Conservation (phyloP, 768 basidiomycete genomes). For the Suillus alpinus region DNA sequence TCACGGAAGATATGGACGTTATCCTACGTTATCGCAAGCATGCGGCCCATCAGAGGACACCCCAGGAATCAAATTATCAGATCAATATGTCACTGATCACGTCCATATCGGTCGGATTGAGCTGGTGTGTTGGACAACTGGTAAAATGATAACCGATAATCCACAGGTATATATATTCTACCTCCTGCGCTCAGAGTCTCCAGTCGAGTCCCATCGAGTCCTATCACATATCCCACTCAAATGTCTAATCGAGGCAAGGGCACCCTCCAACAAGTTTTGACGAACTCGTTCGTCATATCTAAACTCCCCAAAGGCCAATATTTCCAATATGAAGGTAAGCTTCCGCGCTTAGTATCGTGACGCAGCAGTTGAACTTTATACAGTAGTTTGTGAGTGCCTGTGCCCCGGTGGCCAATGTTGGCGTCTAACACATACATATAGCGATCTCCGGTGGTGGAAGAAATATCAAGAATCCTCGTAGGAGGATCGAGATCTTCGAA, state of each 20-base stretch:
- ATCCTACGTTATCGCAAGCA: not conserved
- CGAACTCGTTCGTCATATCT: slow-evolving; percentile 32
- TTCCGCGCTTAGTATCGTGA: slow-evolving; percentile 3
- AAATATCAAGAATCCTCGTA: slow-evolving; percentile 8
- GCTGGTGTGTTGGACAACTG: not conserved
- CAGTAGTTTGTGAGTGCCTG: slow-evolving; percentile 26
- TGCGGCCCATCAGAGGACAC: not conserved
- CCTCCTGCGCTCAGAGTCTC: not conserved
- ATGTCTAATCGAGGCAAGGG: not conserved
- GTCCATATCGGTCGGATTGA: not conserved
- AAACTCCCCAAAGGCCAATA: slow-evolving; percentile 25
- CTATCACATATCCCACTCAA: not conserved
- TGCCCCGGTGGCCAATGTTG: not conserved
- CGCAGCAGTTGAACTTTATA: slow-evolving; percentile 2
- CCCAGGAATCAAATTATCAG: not conserved
- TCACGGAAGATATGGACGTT: not conserved
- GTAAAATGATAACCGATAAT: not conserved
- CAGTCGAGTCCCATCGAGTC: not conserved
- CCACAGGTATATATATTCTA: not conserved
- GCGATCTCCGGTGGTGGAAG: slow-evolving; percentile 12
- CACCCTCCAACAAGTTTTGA: slow-evolving; percentile 21
- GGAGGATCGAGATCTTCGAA: slow-evolving; percentile 29
- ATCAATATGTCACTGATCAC: not conserved
- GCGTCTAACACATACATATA: slow-evolving; percentile 8
- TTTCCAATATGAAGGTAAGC: slow-evolving; percentile 33